Conservation (phyloP, 2,329 filamentous ascomycete species). For the Aspergillus novofumigatus region DNA sequence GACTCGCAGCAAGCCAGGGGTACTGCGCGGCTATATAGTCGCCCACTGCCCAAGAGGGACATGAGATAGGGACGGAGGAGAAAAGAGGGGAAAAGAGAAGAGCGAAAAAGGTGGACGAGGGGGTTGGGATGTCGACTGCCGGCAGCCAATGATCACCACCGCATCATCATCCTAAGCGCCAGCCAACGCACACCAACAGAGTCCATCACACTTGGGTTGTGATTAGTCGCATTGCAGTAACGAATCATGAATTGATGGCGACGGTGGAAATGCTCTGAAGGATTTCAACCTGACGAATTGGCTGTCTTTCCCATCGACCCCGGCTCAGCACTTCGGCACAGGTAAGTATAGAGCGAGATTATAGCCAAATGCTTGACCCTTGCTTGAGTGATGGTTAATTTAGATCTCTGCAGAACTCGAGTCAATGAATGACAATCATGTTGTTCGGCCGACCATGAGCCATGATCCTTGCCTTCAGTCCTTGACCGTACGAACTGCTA, state of each 20-base stretch:
- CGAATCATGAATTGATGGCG: not conserved
- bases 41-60: not conserved
- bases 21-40: constrained; percentile 34
- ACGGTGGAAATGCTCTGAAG: not conserved
- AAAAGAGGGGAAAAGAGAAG: not conserved
- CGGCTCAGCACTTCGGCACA: not conserved
- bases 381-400: not conserved
- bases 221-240: not conserved
- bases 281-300: not conserved
- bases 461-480: not conserved
- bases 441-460: not conserved
- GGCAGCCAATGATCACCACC: not conserved
- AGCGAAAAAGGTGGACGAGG: not conserved
- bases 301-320: not conserved
- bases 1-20: constrained; percentile 9
- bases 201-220: not conserved
- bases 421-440: not conserved
- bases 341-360: not conserved
- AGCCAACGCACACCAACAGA: not conserved
- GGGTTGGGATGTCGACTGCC: not conserved
- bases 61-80: not conserved
- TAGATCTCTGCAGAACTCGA: not conserved
- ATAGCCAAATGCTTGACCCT: not conserved
- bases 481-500: not conserved
- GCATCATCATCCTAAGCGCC: not conserved